Conservation (phyloP, 495 filamentous ascomycete species). For the Tuber umbilicatum region DNA sequence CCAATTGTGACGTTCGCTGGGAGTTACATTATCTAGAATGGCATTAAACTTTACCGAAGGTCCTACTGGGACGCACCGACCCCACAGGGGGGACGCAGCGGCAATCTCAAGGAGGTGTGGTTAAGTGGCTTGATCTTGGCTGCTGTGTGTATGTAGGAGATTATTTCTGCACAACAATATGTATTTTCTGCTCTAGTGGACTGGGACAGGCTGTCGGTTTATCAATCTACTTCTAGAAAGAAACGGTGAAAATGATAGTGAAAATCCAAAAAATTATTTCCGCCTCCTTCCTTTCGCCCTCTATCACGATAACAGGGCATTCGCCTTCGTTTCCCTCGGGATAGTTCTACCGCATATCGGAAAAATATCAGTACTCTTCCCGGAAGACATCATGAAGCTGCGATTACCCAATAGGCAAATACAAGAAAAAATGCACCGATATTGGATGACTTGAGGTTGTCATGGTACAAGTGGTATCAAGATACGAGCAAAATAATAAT, state of each 20-base stretch:
- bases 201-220: background rate
- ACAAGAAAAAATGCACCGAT: background rate
- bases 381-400: background rate
- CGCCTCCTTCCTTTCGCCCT: background rate
- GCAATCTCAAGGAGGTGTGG: background rate
- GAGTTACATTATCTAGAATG: background rate
- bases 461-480: background rate
- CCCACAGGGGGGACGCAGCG: background rate
- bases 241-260: background rate
- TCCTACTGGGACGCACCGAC: background rate
- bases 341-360: background rate
- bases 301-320: background rate
- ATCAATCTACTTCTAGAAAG: background rate
- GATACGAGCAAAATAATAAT: background rate
- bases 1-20: background rate
- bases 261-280: background rate
- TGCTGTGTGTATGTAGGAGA: background rate
- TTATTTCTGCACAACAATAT: background rate
- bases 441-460: background rate
- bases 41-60: background rate
- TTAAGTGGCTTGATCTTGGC: background rate
- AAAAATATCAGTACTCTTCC: background rate
- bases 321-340: background rate
- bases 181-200: background rate
- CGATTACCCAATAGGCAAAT: background rate